Conservation (phyloP, 257 asterid species). For the Jasminum sambac region DNA sequence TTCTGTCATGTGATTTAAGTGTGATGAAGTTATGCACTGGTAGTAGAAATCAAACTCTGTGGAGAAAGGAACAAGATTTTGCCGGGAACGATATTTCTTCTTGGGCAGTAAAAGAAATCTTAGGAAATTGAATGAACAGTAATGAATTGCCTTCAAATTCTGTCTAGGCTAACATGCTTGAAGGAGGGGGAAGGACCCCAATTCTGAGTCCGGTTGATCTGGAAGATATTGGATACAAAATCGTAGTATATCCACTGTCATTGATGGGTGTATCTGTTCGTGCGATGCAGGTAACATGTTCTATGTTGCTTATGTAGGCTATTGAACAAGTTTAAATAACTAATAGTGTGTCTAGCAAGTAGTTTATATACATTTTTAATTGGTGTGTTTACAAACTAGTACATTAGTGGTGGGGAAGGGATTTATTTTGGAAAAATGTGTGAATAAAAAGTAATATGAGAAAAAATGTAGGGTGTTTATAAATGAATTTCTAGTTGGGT, state of each 20-base stretch:
- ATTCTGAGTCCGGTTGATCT: constrained; percentile 79
- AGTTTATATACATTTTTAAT: too few species aligned
- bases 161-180: constrained; percentile 92
- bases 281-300: constrained; percentile 80
- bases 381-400: too few species aligned
- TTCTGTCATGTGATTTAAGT: neutral
- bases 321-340: neutral
- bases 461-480: too few species aligned
- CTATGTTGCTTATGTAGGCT: constrained; percentile 3
- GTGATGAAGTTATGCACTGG: constrained; percentile 2
- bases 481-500: too few species aligned
- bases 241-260: constrained; percentile 91
- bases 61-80: neutral
- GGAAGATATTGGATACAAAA: constrained; percentile 82
- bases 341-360: neutral
- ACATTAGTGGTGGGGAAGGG: too few species aligned
- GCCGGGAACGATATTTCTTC: neutral
- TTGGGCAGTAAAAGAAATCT: neutral
- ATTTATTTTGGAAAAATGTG: too few species aligned
- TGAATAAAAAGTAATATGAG: too few species aligned
- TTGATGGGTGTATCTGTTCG: constrained; percentile 83
- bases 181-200: constrained; percentile 97
- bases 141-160: constrained; percentile 27
- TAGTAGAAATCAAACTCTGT: neutral
- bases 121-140: constrained; percentile 5